Conservation (phyloP, 2,329 filamentous ascomycete genomes). For the Xylariaceae sp. region DNA sequence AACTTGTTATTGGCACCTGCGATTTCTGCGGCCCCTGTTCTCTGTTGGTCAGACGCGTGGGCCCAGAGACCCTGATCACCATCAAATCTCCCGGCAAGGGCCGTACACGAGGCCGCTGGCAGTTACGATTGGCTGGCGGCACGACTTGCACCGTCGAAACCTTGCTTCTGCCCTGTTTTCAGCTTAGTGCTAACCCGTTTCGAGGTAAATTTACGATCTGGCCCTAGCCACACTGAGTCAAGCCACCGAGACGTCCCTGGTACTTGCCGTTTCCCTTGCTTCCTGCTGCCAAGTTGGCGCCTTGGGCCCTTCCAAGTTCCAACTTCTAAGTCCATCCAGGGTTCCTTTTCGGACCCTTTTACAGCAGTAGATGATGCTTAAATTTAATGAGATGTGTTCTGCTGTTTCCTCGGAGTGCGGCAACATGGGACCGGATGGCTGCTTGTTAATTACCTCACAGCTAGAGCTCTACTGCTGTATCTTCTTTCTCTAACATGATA, state of each 20-base stretch:
- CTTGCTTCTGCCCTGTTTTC: conserved; percentile 26
- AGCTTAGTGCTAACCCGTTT: conserved; percentile 11
- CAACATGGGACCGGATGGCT: conserved; percentile 4
- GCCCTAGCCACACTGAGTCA: conserved; percentile 29
- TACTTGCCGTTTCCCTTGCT: too few relatives aligned
- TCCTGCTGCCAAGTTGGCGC: too few relatives aligned
- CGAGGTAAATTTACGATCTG: conserved; percentile 9
- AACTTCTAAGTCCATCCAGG: background rate
- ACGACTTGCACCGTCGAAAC: background rate
- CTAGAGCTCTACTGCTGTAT: conserved; percentile 1
- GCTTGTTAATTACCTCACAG: conserved; percentile 1
- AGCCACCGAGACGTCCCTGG: conserved; percentile 22
- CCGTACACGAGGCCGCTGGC: background rate
- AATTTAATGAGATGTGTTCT: conserved; percentile 19
- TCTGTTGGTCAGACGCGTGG: background rate
- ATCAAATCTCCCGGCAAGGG: background rate
- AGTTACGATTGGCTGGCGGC: conserved; percentile 1
- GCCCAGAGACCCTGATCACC: background rate
- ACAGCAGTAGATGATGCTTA: conserved; percentile 23
- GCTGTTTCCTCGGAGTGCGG: conserved; percentile 4
- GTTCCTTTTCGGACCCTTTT: conserved; percentile 16
- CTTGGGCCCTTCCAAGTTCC: too few relatives aligned
- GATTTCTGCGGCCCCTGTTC: conserved; percentile 6
- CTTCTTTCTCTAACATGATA: background rate
- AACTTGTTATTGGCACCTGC: background rate